These are phyloP conservation scores for Colletotrichum sp. DNA, from an alignment of 2,329 filamentous ascomycete species.

Conservation along the genomic window DNA sequence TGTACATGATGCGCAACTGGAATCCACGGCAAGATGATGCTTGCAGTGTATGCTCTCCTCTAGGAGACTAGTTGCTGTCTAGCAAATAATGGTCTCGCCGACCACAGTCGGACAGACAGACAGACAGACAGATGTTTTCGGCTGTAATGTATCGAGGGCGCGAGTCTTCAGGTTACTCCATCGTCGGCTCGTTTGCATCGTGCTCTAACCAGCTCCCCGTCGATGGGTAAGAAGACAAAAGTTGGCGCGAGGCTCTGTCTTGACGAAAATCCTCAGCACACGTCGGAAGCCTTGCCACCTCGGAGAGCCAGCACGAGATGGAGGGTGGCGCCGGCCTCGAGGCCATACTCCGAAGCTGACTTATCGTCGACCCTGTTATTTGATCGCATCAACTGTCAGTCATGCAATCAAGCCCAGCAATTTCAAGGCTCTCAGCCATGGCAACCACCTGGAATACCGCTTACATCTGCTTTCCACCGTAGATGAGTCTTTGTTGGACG, in stretches of 20 bases:
- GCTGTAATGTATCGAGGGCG: background rate
- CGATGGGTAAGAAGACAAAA: background rate
- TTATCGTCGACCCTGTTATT: constrained; percentile 86
- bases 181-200: background rate
- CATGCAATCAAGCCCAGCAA: background rate
- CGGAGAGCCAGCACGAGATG: constrained; percentile 95
- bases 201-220: background rate
- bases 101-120: background rate
- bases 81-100: background rate
- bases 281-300: constrained; percentile 60
- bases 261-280: background rate
- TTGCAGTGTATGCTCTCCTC: background rate
- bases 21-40: background rate
- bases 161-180: background rate
- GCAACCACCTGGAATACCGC: background rate
- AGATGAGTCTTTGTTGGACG: constrained; percentile 95
- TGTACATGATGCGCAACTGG: background rate
- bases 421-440: background rate
- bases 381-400: background rate
- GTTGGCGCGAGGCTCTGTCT: background rate
- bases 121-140: background rate
- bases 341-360: constrained; percentile 86
- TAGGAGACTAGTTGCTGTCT: background rate
- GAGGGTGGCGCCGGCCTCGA: constrained; percentile 90
- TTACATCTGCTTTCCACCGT: constrained; percentile 97